Evolutionary conservation across 305 asterid species (phyloP).

Genomic region (Ilex paraguariensis): DNA sequence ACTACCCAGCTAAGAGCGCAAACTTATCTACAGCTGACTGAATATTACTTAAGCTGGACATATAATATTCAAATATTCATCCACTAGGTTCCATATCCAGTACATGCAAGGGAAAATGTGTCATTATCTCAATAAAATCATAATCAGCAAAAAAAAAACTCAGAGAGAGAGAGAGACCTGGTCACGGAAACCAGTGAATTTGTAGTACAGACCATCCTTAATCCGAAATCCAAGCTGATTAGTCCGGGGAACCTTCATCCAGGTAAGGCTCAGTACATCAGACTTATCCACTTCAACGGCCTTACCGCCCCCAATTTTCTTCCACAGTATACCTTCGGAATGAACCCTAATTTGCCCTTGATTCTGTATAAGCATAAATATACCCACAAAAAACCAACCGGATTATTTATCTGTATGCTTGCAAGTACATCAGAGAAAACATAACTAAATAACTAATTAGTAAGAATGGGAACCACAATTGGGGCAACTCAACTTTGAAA

Average conservation of each 20-base stretch:
- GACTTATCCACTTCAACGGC: constrained; percentile 89
- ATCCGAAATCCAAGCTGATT: constrained; percentile 90
- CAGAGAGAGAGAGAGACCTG: constrained; percentile 40
- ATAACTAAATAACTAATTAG: not conserved
- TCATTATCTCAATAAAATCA: constrained; percentile 3
- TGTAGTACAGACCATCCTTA: constrained; percentile 82
- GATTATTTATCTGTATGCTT: not conserved
- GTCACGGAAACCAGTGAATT: constrained; percentile 92
- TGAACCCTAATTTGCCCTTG: constrained; percentile 89
- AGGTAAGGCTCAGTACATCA: constrained; percentile 65
- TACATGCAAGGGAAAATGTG: not conserved
- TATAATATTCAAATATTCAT: too few relatives aligned
- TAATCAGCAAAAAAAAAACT: not conserved
- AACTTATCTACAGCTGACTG: not conserved
- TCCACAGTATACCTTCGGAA: constrained; percentile 83
- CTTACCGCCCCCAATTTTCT: constrained; percentile 96
- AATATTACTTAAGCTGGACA: too few relatives aligned
- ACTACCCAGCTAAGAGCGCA: too few relatives aligned
- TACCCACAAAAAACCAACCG: constrained; percentile 3
- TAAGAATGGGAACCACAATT: not conserved
- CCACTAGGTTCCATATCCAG: too few relatives aligned
- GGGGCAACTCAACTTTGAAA: not conserved
- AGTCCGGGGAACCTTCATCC: constrained; percentile 95
- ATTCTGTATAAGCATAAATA: constrained; percentile 39
- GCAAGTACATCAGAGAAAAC: constrained; percentile 1